Percentiles rank a stretch among this genome's conserved stretches.
phyloP scores from a whole-genome alignment of 805 yeast genomes.

The Ogataea haglerorum region DNA sequence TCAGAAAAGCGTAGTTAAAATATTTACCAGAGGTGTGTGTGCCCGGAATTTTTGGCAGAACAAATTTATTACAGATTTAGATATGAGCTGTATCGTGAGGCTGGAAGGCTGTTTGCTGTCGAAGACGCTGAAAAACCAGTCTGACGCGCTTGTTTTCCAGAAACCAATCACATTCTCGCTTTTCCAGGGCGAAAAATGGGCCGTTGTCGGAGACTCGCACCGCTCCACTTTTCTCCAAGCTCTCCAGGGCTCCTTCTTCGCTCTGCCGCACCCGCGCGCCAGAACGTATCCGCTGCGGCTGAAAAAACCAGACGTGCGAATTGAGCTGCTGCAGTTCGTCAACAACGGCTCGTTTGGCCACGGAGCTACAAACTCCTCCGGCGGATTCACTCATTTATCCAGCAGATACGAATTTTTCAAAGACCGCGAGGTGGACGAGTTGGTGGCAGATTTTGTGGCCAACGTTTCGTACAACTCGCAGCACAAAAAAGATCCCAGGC shows the following conservation, averaged over 20 bases:
- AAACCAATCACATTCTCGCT: constrained; percentile 42
- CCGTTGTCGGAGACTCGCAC: constrained; percentile 46
- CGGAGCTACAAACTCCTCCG: constrained; percentile 37
- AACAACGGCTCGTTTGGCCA: constrained; percentile 34
- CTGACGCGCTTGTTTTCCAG: constrained; percentile 30
- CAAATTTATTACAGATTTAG: not conserved
- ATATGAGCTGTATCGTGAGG: constrained; percentile 4
- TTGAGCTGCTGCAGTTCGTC: constrained; percentile 38
- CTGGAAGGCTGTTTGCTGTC: constrained; percentile 1
- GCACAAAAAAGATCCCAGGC: constrained; percentile 32
- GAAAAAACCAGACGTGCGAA: constrained; percentile 42
- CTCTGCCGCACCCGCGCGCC: constrained; percentile 47
- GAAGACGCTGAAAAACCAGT: not conserved
- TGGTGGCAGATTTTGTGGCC: constrained; percentile 58
- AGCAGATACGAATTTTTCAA: constrained; percentile 87
- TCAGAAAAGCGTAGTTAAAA: constrained; percentile 5
- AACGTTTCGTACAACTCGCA: constrained; percentile 48
- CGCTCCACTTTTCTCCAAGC: constrained; percentile 54
- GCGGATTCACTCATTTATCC: constrained; percentile 66
- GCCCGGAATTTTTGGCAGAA: constrained; percentile 5
- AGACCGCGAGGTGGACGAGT: constrained; percentile 71
- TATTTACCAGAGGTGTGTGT: not conserved
- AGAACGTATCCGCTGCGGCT: constrained; percentile 52
- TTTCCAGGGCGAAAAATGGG: constrained; percentile 44
- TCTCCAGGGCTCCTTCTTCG: constrained; percentile 52